Conservation (phyloP, 108 stramenopile species). For the Hondaea fermentalgiana region DNA sequence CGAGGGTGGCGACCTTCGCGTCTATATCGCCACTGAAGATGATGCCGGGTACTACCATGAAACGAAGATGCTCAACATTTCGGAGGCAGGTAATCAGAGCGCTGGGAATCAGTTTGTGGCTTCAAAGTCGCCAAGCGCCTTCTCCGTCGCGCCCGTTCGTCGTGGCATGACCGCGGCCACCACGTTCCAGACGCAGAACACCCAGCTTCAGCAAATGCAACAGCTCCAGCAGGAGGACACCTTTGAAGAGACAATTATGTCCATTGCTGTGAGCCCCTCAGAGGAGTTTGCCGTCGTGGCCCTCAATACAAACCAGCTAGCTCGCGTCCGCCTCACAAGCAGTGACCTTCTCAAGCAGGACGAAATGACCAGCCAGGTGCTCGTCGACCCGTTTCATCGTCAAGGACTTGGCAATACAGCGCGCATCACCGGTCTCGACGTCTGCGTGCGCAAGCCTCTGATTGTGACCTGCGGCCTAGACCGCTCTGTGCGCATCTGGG, state of each 20-base stretch:
- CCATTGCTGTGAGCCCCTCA: conserved; percentile 28
- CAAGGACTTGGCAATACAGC: conserved; percentile 28
- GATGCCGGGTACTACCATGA: conserved; percentile 30
- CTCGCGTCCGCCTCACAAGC: conserved; percentile 35
- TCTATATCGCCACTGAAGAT: conserved; percentile 35
- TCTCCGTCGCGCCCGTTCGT: background rate
- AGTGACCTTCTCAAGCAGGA: conserved; percentile 38
- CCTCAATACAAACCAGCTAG: background rate
- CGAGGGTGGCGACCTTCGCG: conserved; percentile 34
- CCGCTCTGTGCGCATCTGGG: conserved; percentile 44
- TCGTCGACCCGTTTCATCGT: conserved; percentile 23
- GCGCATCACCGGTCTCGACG: conserved; percentile 30
- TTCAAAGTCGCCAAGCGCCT: background rate
- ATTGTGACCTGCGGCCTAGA: conserved; percentile 46
- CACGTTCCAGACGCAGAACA: background rate
- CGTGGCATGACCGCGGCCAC: background rate
- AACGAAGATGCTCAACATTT: background rate
- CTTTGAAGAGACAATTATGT: conserved; percentile 19
- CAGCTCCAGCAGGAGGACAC: background rate
- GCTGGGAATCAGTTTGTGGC: background rate
- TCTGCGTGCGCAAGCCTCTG: conserved; percentile 45
- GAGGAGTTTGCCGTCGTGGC: background rate
- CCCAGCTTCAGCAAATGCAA: background rate
- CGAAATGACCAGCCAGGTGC: conserved; percentile 32
- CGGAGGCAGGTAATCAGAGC: background rate